Percentiles rank a stretch among this genome's conserved stretches.
Evolutionary conservation across 352 stramenopile genomes (phyloP).

Genomic region (Globisporangium irregulare): DNA sequence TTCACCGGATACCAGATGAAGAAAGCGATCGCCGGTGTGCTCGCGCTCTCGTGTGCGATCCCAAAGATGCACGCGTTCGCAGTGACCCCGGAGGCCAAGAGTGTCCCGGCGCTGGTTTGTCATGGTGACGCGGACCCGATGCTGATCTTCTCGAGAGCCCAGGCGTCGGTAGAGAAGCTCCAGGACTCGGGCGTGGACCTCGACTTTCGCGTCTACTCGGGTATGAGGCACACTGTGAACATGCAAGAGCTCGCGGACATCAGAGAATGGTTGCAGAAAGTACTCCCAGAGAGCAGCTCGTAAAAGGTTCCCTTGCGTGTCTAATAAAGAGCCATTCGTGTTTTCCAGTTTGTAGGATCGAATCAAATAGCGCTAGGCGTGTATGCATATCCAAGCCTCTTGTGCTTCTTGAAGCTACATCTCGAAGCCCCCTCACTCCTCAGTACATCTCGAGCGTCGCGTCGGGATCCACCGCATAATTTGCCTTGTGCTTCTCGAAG

Average conservation of each 20-base stretch:
- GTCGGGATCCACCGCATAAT: conserved; percentile 69
- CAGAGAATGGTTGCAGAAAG: conserved; percentile 50
- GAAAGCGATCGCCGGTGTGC: conserved; percentile 46
- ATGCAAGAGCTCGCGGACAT: conserved; percentile 71
- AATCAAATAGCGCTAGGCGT: too few species aligned
- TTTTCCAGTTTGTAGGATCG: background rate
- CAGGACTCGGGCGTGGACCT: conserved; percentile 46
- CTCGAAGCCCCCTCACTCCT: background rate
- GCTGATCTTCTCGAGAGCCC: conserved; percentile 59
- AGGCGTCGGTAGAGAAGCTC: conserved; percentile 60
- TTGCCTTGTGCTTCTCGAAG: conserved; percentile 84
- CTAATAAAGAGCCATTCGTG: background rate
- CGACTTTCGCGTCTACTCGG: conserved; percentile 59
- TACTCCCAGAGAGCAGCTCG: background rate
- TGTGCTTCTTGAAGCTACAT: too few species aligned
- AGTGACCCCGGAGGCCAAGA: conserved; percentile 40
- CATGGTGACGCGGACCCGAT: conserved; percentile 68
- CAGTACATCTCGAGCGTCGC: conserved; percentile 52
- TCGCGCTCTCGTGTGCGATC: conserved; percentile 75
- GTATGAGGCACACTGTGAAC: conserved; percentile 64
- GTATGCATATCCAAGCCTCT: too few species aligned
- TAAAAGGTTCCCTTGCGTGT: background rate
- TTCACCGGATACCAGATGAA: background rate
- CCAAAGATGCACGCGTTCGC: conserved; percentile 61
- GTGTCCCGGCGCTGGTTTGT: conserved; percentile 77